phyloP scores from a whole-genome alignment of 768 basidiomycete species.

The Kwoniella pini region DNA sequence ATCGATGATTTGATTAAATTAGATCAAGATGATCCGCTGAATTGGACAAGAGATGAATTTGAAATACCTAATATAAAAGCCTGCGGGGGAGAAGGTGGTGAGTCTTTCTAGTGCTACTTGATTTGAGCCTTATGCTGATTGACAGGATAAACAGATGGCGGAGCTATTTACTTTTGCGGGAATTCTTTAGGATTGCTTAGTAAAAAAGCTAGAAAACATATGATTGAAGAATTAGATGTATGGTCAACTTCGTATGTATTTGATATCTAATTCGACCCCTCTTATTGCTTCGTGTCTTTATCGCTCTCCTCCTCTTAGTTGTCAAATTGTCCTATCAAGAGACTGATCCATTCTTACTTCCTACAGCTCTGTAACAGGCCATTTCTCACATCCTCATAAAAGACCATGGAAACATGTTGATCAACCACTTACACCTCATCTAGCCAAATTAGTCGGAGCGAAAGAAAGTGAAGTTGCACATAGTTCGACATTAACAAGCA shows the following conservation, averaged over 20 bases:
- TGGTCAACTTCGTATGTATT: conserved; percentile 67
- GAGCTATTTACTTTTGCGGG: conserved; percentile 79
- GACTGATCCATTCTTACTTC: no score
- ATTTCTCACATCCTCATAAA: conserved; percentile 82
- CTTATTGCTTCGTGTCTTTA: no score
- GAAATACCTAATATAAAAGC: conserved; percentile 48
- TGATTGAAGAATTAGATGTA: conserved; percentile 77
- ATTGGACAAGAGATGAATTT: conserved; percentile 52
- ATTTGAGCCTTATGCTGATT: background rate
- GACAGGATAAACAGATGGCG: conserved; percentile 31
- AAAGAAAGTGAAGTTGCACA: conserved; percentile 86
- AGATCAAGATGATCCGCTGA: conserved; percentile 45
- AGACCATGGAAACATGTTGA: conserved; percentile 81
- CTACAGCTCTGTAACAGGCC: conserved; percentile 77
- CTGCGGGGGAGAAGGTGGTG: conserved; percentile 48
- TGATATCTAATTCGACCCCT: background rate
- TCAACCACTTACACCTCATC: conserved; percentile 68
- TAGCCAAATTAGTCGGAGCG: conserved; percentile 84
- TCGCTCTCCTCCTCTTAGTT: no score
- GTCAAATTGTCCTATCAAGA: no score
- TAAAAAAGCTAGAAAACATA: conserved; percentile 68
- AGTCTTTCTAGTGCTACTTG: conserved; percentile 1
- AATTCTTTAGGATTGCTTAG: conserved; percentile 88
- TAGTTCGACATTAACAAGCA: conserved; percentile 92
- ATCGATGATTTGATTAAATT: conserved; percentile 20